phyloP scores from a whole-genome alignment of 768 basidiomycete genomes.

The Mycena indigotica region DNA sequence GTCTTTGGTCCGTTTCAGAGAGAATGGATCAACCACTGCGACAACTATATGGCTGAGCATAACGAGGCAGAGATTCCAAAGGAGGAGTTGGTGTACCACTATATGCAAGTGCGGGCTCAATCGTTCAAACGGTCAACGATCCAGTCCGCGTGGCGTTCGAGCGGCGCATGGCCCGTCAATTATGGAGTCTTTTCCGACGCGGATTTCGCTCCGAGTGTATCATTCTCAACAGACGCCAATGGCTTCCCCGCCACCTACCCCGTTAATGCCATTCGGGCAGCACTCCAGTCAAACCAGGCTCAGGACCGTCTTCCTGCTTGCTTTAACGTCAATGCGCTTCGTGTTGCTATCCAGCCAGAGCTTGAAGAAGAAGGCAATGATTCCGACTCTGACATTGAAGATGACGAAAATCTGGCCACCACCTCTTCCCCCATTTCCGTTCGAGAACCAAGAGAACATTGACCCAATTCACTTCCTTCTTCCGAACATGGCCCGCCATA shows the following conservation, averaged over 20 bases:
- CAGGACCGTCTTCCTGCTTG: background rate
- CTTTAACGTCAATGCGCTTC: background rate
- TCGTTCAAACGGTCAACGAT: background rate
- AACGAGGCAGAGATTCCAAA: background rate
- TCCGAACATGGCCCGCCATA: background rate
- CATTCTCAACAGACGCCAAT: background rate
- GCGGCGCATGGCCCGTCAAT: background rate
- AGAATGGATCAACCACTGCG: constrained; percentile 26
- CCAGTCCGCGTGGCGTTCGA: background rate
- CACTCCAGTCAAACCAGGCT: background rate
- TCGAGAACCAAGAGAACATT: background rate
- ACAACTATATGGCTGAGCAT: background rate
- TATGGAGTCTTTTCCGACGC: background rate
- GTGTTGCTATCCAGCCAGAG: background rate
- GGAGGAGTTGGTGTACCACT: background rate
- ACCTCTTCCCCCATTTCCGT: background rate
- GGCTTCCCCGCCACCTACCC: background rate
- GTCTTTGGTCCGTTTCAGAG: constrained; percentile 31
- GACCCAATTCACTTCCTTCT: background rate
- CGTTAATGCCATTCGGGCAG: background rate
- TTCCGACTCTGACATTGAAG: background rate
- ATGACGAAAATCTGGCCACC: background rate
- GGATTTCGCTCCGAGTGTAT: background rate
- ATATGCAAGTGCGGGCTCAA: background rate
- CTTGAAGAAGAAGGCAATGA: background rate